Evolutionary conservation across 768 basidiomycete genomes (phyloP).

Genomic region (Suillus spraguei): DNA sequence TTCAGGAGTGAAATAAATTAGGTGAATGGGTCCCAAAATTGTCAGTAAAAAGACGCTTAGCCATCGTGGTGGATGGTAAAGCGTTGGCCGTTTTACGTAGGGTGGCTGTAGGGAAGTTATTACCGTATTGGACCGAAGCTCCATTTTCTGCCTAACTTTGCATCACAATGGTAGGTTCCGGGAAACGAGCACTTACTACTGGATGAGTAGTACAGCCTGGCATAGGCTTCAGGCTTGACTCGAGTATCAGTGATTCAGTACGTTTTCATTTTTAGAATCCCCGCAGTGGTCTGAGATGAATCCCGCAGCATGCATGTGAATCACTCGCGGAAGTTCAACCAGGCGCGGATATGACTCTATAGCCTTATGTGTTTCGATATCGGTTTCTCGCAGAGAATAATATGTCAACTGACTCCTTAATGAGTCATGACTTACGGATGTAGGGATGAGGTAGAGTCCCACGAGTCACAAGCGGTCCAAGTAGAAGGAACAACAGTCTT

Average conservation of each 20-base stretch:
- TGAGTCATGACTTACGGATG: background rate
- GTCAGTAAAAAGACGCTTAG: slow-evolving; percentile 3
- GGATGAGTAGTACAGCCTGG: background rate
- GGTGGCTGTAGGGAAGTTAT: background rate
- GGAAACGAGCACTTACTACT: background rate
- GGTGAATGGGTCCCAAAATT: background rate
- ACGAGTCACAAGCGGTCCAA: background rate
- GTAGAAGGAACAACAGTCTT: background rate
- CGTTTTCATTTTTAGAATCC: background rate
- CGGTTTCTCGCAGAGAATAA: background rate
- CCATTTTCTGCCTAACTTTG: background rate
- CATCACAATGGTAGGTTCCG: background rate
- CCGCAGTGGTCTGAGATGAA: background rate
- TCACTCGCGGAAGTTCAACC: slow-evolving; percentile 1
- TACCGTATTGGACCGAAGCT: background rate
- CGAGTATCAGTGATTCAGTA: background rate
- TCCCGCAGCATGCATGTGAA: slow-evolving; percentile 1
- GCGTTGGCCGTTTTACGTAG: background rate
- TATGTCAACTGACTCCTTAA: background rate
- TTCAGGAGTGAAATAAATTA: slow-evolving; percentile 35
- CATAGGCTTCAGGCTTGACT: background rate
- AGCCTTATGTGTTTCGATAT: background rate
- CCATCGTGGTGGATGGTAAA: background rate
- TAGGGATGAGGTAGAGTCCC: background rate
- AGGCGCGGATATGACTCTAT: background rate